A percentile compares a stretch with the other conserved stretches of the same genome.
Evolutionary conservation across 2,329 filamentous ascomycete genomes (phyloP).

Genomic region (Huntiella moniliformis): DNA sequence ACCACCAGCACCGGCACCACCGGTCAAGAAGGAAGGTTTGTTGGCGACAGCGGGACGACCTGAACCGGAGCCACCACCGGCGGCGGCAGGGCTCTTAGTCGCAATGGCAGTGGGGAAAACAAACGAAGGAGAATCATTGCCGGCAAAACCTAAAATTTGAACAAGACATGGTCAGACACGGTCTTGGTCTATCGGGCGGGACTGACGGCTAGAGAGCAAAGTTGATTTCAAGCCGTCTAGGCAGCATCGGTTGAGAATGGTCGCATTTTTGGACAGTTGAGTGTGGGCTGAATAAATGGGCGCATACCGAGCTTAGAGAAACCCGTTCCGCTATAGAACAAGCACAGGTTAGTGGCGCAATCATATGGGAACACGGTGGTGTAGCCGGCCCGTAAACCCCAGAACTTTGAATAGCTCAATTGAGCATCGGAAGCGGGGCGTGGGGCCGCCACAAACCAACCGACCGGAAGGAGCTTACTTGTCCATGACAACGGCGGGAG

Average conservation of each 20-base stretch:
- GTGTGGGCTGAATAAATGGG: conserved; percentile 8
- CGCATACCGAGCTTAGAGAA: conserved; percentile 91
- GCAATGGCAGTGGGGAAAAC: conserved; percentile 98
- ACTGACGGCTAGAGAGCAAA: too few species aligned
- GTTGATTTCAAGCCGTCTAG: too few species aligned
- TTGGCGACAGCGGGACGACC: conserved; percentile 80
- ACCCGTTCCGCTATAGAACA: conserved; percentile 67
- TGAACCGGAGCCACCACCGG: conserved; percentile 58
- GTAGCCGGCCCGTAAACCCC: too few species aligned
- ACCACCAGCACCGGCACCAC: conserved; percentile 64
- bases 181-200: too few species aligned
- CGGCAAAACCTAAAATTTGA: conserved; percentile 61
- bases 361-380: neutral
- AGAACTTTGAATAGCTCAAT: neutral
- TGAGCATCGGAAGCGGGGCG: conserved; percentile 6
- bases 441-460: neutral
- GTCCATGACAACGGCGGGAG: conserved; percentile 99
- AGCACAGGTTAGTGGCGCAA: conserved; percentile 20
- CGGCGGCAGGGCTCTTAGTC: conserved; percentile 62
- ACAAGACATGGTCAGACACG: conserved; percentile 10
- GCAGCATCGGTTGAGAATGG: too few species aligned
- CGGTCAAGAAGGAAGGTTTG: conserved; percentile 88
- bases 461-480: conserved; percentile 52
- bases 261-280: conserved; percentile 2
- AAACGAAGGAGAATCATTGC: conserved; percentile 97